A percentile compares a stretch with the other conserved stretches of the same genome.
phyloP scores from a whole-genome alignment of 2,329 filamentous ascomycete genomes.

The Fusarium caatingaense region DNA sequence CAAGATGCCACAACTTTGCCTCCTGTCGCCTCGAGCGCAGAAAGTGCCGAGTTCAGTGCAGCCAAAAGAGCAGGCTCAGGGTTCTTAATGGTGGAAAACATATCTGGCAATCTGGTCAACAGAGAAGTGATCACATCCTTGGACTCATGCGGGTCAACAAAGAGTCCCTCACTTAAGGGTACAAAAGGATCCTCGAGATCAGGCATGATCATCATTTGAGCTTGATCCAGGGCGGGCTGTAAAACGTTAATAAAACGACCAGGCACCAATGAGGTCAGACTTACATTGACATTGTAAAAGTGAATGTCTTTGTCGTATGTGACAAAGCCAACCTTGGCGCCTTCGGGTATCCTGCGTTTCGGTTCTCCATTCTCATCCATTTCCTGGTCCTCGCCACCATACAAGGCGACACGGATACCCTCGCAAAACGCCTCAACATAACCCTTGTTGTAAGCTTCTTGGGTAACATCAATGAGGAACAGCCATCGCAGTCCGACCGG shows the following conservation, averaged over 20 bases:
- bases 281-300: conserved; percentile 93
- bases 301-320: conserved; percentile 97
- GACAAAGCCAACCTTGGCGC: conserved; percentile 91
- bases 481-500: conserved; percentile 89
- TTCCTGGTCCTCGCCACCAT: conserved; percentile 71
- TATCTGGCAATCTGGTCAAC: conserved; percentile 81
- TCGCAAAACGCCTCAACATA: conserved; percentile 92
- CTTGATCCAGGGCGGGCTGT: conserved; percentile 80
- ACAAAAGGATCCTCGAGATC: conserved; percentile 97
- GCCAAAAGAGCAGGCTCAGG: conserved; percentile 90
- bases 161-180: conserved; percentile 88
- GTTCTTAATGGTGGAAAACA: conserved; percentile 90
- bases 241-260: conserved; percentile 27
- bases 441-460: conserved; percentile 90
- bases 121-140: conserved; percentile 88
- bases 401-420: conserved; percentile 86
- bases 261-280: conserved; percentile 48
- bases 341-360: conserved; percentile 74
- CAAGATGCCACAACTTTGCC: conserved; percentile 93
- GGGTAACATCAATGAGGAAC: conserved; percentile 93
- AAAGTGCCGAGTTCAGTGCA: conserved; percentile 82
- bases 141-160: conserved; percentile 93
- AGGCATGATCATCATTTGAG: conserved; percentile 99
- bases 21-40: conserved; percentile 86
- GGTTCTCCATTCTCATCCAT: conserved; percentile 63